Conservation (phyloP, 169 alveolate species). For the Plasmodium berghei region DNA sequence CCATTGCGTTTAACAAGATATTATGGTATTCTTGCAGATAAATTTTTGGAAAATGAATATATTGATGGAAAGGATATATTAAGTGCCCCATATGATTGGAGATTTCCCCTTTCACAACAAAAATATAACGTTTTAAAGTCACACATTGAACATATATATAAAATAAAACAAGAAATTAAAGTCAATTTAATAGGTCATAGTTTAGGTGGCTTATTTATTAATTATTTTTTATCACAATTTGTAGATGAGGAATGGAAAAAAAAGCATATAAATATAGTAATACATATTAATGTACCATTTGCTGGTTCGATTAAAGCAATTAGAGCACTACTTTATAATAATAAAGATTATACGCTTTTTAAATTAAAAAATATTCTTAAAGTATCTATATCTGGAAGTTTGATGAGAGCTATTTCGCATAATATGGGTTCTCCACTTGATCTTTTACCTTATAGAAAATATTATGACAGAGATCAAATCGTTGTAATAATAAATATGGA, state of each 20-base stretch:
- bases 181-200: constrained; percentile 62
- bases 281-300: constrained; percentile 48
- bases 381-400: constrained; percentile 44
- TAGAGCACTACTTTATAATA: constrained; percentile 59
- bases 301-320: constrained; percentile 43
- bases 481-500: constrained; percentile 41
- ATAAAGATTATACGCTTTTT: constrained; percentile 32
- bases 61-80: constrained; percentile 49
- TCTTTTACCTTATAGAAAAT: constrained; percentile 49
- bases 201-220: constrained; percentile 60
- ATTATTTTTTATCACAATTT: constrained; percentile 34
- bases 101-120: constrained; percentile 57
- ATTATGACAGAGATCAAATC: constrained; percentile 44
- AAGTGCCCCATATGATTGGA: constrained; percentile 73
- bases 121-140: constrained; percentile 22
- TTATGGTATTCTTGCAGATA: constrained; percentile 8
- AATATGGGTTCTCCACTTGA: constrained; percentile 32
- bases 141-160: constrained; percentile 42
- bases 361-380: constrained; percentile 13
- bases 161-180: constrained; percentile 19
- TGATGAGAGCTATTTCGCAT: constrained; percentile 63
- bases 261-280: constrained; percentile 18
- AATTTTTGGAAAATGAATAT: constrained; percentile 34
- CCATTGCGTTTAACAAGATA: constrained; percentile 40
- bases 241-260: constrained; percentile 48